These are phyloP conservation scores for Quercus tomentella DNA, from an alignment of 331 rosid species.

Conservation along the genomic window DNA sequence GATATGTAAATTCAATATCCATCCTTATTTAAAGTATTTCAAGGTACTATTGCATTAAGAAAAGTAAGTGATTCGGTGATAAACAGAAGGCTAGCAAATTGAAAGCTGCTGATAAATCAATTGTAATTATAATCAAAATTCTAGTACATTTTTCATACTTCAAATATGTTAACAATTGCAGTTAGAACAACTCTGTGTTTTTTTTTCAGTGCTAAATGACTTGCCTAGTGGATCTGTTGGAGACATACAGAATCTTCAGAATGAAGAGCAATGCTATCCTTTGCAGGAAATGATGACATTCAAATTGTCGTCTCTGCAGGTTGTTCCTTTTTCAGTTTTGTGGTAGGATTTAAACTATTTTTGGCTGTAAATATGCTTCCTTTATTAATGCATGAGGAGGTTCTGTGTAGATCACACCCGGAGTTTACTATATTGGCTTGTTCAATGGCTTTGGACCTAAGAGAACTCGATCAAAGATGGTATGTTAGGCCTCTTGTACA, in stretches of 20 bases:
- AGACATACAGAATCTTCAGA: not conserved
- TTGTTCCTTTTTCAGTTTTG: not conserved
- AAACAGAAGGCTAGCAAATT: not conserved
- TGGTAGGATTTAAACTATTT: not conserved
- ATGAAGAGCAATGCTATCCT: slow-evolving; percentile 1
- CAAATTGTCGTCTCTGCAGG: slow-evolving; percentile 1
- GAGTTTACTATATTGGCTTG: slow-evolving; percentile 10
- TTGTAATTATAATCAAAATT: not conserved
- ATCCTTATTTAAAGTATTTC: not conserved
- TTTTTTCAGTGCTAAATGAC: not conserved
- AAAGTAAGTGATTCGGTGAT: not conserved
- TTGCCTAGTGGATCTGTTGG: not conserved
- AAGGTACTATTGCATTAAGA: not conserved
- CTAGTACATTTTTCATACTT: not conserved
- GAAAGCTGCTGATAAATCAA: not conserved
- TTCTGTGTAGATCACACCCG: not conserved
- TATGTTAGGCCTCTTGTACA: not conserved
- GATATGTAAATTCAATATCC: no score
- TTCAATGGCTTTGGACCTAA: slow-evolving; percentile 8
- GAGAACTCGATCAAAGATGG: slow-evolving; percentile 6
- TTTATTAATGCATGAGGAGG: not conserved
- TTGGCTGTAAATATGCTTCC: not conserved
- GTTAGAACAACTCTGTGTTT: not conserved
- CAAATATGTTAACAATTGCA: not conserved
- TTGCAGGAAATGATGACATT: slow-evolving; percentile 2